Evolutionary conservation across 2,329 filamentous ascomycete genomes (phyloP), one percentile per base, ranked within the genome.

Genomic region (Colletotrichum gloeosporioides): DNA sequence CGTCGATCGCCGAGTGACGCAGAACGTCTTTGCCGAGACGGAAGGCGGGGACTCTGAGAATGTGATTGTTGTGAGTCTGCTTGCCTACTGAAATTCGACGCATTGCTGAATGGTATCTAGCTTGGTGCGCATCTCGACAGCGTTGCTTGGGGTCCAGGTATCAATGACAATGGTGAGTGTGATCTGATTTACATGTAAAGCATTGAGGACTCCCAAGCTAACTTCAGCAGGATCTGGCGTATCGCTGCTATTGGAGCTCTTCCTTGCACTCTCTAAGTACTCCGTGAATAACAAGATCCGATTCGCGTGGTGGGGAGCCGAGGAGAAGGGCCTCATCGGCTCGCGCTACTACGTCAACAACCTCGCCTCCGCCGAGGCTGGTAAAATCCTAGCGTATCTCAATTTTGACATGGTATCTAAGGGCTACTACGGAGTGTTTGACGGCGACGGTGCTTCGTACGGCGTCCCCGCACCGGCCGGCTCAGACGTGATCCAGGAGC

Each of bases 21-120:
- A 86, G 79, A 89, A 89, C 68, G 82, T 89, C 12, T 85, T 89
- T 77, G 84, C 85, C 1, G 86, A 89, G 79, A 89, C 87, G 4
- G 85, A 84, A 61, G 82, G 81, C 4, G 87, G 87, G 1, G 87
- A 88, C 70, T 83, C 82, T 2, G 81, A 83, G 70, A 88, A 87
- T 34, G 82, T 87, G 1, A 80, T 88, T 39, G 82, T 86, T 7
- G 73, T 76, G 16, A 68, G 69, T 59, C 10, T 8, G 6, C 4
- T 9, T n/a, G 4, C 5, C 3, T 1, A 4, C 2, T 65, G n/a
- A 1, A 5, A 15, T 25, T 39, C 1, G 9, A 0, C 0, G n/a
- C 6, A 1, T 22, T 34, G 16, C 69, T 76, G 4, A 76, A 8
- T 5, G 6, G 22, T 8, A 7, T 1, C 9, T 15, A 76, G 78